Conservation (phyloP, 2,329 filamentous ascomycete genomes). For the Trichoderma polysporum region DNA sequence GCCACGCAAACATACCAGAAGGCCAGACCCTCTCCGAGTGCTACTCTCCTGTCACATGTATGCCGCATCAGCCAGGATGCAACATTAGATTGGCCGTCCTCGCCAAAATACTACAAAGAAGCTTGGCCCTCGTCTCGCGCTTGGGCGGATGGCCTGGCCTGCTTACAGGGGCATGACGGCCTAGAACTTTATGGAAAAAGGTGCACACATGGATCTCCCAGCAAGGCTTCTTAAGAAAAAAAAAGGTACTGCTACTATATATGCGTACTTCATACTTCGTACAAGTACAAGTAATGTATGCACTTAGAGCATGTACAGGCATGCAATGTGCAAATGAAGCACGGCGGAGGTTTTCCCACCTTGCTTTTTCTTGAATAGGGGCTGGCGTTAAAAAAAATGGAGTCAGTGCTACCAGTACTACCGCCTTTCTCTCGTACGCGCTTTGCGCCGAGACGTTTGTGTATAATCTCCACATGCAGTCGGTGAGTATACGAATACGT, state of each 20-base stretch:
- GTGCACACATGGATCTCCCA: neutral
- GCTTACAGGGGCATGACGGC: neutral
- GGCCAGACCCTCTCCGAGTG: neutral
- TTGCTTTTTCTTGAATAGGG: constrained; percentile 3
- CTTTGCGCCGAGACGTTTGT: neutral
- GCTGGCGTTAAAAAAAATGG: neutral
- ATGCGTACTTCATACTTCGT: neutral
- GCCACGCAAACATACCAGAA: neutral
- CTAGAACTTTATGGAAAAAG: neutral
- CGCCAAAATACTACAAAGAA: neutral
- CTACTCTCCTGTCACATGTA: neutral
- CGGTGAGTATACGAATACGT: neutral
- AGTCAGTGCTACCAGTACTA: neutral
- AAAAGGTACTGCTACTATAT: neutral
- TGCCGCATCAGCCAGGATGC: neutral
- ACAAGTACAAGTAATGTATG: neutral
- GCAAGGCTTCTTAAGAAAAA: neutral
- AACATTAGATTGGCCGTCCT: neutral
- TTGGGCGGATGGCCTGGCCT: neutral
- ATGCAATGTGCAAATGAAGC: neutral
- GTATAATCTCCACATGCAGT: constrained; percentile 7
- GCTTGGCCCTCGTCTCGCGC: neutral
- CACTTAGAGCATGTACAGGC: neutral
- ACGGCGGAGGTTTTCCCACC: neutral
- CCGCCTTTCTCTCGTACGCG: neutral